Evolutionary conservation across 148 eudicot genomes (phyloP).

Genomic region (Rhododendron griersonianum): DNA sequence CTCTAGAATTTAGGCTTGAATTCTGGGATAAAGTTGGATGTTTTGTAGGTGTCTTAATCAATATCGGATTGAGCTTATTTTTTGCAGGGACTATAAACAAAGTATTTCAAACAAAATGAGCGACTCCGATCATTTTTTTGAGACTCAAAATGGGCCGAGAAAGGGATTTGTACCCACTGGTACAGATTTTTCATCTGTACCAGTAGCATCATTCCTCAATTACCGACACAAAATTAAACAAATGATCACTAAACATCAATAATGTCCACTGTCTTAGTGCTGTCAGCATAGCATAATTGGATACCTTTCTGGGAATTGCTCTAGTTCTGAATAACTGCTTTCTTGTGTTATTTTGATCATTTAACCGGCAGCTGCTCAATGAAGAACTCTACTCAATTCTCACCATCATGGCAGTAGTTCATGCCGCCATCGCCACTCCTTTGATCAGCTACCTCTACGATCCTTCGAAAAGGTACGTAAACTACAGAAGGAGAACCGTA

Average conservation of each 20-base stretch:
- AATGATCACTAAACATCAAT: not conserved
- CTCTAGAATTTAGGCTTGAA: no score
- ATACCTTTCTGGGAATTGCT: not conserved
- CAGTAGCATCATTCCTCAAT: no score
- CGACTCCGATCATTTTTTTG: no score
- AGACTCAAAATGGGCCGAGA: no score
- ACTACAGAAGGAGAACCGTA: slow-evolving; percentile 14
- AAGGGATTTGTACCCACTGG: no score
- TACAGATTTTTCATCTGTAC: no score
- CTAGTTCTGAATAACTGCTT: not conserved
- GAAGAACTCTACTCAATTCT: slow-evolving; percentile 11
- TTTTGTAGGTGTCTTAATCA: no score
- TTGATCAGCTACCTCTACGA: slow-evolving; percentile 8
- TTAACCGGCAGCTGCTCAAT: slow-evolving; percentile 5
- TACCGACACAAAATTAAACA: not conserved
- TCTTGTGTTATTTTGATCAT: not conserved
- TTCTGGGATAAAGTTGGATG: no score
- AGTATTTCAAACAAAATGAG: no score
- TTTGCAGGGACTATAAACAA: no score
- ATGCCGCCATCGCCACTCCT: slow-evolving; percentile 12
- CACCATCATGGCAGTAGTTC: not conserved
- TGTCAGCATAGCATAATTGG: not conserved
- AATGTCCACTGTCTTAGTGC: not conserved
- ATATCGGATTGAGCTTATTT: no score
- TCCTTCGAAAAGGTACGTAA: slow-evolving; percentile 10